phyloP scores from a whole-genome alignment of 441 rosid species.

The Erysimum pusillum region DNA sequence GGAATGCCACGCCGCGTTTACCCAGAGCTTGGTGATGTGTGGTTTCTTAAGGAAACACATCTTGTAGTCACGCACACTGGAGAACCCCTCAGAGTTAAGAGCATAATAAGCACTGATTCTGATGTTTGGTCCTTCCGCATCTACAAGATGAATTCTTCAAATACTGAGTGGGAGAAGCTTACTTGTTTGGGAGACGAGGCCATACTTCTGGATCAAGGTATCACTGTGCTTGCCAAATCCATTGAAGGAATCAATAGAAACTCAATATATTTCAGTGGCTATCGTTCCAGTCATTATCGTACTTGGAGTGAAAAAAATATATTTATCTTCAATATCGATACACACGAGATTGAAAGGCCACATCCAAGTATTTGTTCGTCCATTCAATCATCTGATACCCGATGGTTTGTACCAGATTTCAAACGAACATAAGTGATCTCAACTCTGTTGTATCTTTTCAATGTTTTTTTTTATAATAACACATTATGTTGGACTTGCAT shows the following conservation, averaged over 20 bases:
- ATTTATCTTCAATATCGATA: not conserved
- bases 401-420: slow-evolving; percentile 26
- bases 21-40: not conserved
- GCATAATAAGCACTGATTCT: not conserved
- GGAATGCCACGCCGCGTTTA: not conserved
- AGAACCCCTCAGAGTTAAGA: not conserved
- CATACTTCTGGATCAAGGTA: slow-evolving; percentile 24
- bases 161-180: not conserved
- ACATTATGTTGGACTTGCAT: not conserved
- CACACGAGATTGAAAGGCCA: slow-evolving; percentile 4
- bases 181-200: slow-evolving; percentile 20
- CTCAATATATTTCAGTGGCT: slow-evolving; percentile 15
- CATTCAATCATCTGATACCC: not conserved
- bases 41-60: not conserved
- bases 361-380: slow-evolving; percentile 17
- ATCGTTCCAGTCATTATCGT: rapidly evolving
- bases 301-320: slow-evolving; percentile 11
- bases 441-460: not conserved
- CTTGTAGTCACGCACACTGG: not conserved
- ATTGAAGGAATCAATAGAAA: not conserved
- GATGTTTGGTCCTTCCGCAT: slow-evolving; percentile 7
- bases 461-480: not conserved
- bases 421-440: not conserved
- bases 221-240: not conserved
- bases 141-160: slow-evolving; percentile 12